Base-by-base conservation (phyloP, 352 stramenopile genomes). In the Pythium volutum region DNA sequence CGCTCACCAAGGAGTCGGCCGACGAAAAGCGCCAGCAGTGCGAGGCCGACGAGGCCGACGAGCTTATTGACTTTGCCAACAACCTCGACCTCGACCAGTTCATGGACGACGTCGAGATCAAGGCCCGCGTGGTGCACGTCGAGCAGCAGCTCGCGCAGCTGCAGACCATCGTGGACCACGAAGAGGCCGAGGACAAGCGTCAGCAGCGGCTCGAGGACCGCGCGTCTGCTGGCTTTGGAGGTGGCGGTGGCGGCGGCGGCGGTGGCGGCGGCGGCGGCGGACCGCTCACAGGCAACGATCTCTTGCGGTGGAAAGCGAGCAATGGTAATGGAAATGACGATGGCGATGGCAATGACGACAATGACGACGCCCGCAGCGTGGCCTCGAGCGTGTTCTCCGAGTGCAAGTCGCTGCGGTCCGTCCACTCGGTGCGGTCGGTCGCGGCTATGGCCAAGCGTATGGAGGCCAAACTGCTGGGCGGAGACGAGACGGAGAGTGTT, bases 11-110 rank as follows among this genome's bases (percentile, higher is more conserved):
- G 71, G 77, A 83, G 31, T 84, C 69, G 1, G 81, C 84, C 18
- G 77, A 97, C 33, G 75, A 87, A 51, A 95, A 95, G 67, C 73
- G 77, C 18, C 77, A 89, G 43, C 71, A 53, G 11, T 63, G 91
- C 34, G 77, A 97, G 64, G 78, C 95, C 27, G 70, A 86, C 23
- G 88, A 96, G 59, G 90, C 89, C 46, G 87, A 97, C 55, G 84
- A 98, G 33, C 76, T 98, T 31, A 84, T 98, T 16, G 81, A 92
- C 23, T 98, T 98, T 74, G 93, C 89, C 27, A 91, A 97, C 57
- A 88, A 92, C 43, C 73, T 98, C 10, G 86, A 98, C 64, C 93
- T 97, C 51, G 94, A 98, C 69, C 84, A 96, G 76, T 98, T 98
- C 76, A 93, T 97, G 72, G 80, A 96, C 69, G 93, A 98, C 53